Conservation (phyloP, 2,329 filamentous ascomycete species). For the Phaeosphaeria sp. region DNA sequence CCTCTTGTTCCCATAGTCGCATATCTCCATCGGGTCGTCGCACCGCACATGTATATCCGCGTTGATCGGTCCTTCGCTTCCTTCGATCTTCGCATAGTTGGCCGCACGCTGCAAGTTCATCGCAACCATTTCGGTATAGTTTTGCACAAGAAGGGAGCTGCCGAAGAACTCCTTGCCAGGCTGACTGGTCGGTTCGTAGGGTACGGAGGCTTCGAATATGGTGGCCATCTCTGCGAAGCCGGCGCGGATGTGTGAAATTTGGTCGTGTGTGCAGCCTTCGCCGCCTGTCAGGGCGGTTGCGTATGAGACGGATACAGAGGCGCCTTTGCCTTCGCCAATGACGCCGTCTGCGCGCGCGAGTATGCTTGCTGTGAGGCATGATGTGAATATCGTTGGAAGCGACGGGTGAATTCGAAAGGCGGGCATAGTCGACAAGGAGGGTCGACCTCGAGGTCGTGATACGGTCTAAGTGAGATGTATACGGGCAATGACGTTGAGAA, state of each 20-base stretch:
- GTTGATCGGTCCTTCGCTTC: conserved; percentile 26
- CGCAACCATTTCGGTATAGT: conserved; percentile 39
- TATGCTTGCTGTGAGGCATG: conserved; percentile 26
- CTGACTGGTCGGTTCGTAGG: conserved; percentile 28
- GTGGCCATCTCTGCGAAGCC: conserved; percentile 44
- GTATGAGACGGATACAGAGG: conserved; percentile 14
- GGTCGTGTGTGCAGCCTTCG: conserved; percentile 34
- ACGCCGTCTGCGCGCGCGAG: conserved; percentile 30
- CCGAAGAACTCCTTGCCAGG: conserved; percentile 41
- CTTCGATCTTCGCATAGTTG: conserved; percentile 35
- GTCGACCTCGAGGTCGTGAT: too few species aligned
- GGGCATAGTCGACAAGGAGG: conserved; percentile 21
- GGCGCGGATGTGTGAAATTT: conserved; percentile 33
- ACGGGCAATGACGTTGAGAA: not conserved
- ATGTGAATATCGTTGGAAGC: conserved; percentile 29
- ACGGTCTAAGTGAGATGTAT: not conserved
- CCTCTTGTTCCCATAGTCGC: conserved; percentile 31
- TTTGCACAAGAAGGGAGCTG: conserved; percentile 20
- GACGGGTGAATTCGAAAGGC: conserved; percentile 24
- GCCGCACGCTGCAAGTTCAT: conserved; percentile 36
- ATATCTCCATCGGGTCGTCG: conserved; percentile 40
- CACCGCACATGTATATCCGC: conserved; percentile 43
- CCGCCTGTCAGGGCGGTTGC: conserved; percentile 39
- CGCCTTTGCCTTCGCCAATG: conserved; percentile 31
- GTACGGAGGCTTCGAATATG: conserved; percentile 33